Base-by-base conservation (phyloP, 768 basidiomycete genomes). In the Russula sp. region DNA sequence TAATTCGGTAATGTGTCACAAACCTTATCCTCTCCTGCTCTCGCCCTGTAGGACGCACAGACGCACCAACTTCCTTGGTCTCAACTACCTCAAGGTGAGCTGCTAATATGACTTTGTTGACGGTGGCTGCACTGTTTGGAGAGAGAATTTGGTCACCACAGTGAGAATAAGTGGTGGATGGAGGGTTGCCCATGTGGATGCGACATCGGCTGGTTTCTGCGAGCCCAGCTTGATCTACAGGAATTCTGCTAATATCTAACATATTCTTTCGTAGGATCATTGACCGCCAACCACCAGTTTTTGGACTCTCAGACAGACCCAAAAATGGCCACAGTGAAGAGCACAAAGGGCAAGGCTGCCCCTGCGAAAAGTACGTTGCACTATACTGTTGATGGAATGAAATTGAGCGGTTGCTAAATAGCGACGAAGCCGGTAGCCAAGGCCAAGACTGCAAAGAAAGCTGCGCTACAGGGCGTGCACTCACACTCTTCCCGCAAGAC, bases 371-470 rank as follows among this genome's bases (percentile, higher is more conserved):
- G 77, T 80, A 64, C 63, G 77, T 75, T n/a, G 10, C 7, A 35
- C 13, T 49, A 41, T 3, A 29, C 34, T n/a, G 6, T 43, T 49
- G 32, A n/a, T 34, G 5, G 22, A 45, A 14, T n/a, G n/a, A 36
- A 5, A 39, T 48, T 39, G 29, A 58, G 18, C 14, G 13, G 14
- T 38, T 14, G n/a, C 29, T 35, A 1, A 25, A 51, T 34, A 48
- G 57, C 20, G 22, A 16, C 57, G 48, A 60, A 73, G 67, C 39
- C 32, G 2, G 77, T 75, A 39, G 70, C 79, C 67, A 95, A 95
- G 78, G 94, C 94, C 71, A 93, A 93, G 79, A 79, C 87, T 46
- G 94, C 97, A 47, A 97, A 95, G 81, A 98, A 98, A 81, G 94
- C 95, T 11, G 95, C 88, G 59, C 83, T 98, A 58, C 91, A 92